Evolutionary conservation across 768 basidiomycete genomes (phyloP).

Genomic region (Suillus hirtellus): DNA sequence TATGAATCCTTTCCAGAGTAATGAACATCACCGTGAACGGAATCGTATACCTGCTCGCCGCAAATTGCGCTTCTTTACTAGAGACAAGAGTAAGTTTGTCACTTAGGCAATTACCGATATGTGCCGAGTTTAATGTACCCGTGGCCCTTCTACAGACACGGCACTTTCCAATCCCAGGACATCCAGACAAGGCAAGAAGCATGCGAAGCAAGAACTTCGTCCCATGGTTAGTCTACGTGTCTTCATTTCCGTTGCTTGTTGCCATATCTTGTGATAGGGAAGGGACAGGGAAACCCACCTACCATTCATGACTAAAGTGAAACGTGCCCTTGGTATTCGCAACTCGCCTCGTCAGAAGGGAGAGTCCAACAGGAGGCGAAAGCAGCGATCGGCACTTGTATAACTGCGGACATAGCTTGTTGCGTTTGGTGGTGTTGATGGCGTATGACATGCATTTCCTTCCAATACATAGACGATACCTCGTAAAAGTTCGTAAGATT

Average conservation of each 20-base stretch:
- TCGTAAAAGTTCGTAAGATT: slow-evolving; percentile 13
- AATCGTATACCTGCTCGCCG: slow-evolving; percentile 3
- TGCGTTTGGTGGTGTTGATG: neutral
- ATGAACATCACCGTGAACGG: neutral
- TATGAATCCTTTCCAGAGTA: slow-evolving; percentile 10
- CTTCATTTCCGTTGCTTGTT: slow-evolving; percentile 8
- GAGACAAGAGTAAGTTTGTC: slow-evolving; percentile 41
- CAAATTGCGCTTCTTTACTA: slow-evolving; percentile 18
- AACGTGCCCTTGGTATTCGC: slow-evolving; percentile 51
- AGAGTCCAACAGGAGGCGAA: neutral
- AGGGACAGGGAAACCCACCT: slow-evolving; percentile 42
- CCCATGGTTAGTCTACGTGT: slow-evolving; percentile 41
- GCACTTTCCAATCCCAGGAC: slow-evolving; percentile 55
- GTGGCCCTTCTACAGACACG: slow-evolving; percentile 38
- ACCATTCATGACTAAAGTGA: slow-evolving; percentile 52
- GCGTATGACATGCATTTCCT: neutral
- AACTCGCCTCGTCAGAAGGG: slow-evolving; percentile 37
- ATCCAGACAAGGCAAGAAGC: slow-evolving; percentile 42
- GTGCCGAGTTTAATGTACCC: slow-evolving; percentile 9
- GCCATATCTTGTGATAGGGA: slow-evolving; percentile 35
- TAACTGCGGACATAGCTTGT: neutral
- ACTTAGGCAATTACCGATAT: slow-evolving; percentile 4
- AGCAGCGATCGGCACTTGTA: slow-evolving; percentile 3
- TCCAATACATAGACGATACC: slow-evolving; percentile 6
- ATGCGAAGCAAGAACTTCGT: slow-evolving; percentile 46